Percentiles rank a stretch among this genome's conserved stretches.
Evolutionary conservation across 2,329 filamentous ascomycete species (phyloP).

Genomic region (Cladosporium sp.): DNA sequence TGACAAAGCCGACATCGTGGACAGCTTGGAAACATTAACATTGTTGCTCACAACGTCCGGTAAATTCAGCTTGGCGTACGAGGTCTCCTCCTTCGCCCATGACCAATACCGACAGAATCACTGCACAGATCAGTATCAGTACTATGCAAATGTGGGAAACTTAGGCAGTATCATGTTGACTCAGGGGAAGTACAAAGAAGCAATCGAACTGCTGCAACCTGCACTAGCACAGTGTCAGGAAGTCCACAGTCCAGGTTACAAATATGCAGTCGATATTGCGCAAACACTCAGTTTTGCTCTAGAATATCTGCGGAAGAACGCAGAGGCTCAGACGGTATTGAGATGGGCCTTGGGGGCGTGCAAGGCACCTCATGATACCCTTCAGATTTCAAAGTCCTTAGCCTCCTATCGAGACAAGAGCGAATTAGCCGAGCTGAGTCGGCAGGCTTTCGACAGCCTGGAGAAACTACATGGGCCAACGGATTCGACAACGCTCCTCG

Average conservation of each 20-base stretch:
- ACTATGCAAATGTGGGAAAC: neutral
- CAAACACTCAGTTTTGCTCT: neutral
- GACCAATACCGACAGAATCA: neutral
- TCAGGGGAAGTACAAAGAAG: neutral
- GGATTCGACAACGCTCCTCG: neutral
- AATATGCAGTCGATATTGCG: neutral
- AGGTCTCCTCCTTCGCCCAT: neutral
- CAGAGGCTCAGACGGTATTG: neutral
- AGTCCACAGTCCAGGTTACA: neutral
- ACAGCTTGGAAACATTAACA: neutral
- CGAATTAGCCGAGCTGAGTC: neutral
- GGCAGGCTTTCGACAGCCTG: neutral
- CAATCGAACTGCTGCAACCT: neutral
- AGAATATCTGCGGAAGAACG: fast-evolving
- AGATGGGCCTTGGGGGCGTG: neutral
- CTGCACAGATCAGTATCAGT: neutral
- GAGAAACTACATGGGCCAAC: neutral
- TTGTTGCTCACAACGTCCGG: neutral
- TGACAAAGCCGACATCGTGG: neutral
- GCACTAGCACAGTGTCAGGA: neutral
- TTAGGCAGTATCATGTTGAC: neutral
- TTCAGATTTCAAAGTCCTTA: too few relatives aligned
- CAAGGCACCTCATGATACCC: too few relatives aligned
- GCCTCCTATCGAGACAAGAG: too few relatives aligned
- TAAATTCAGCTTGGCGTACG: neutral